A percentile compares a stretch with the other conserved stretches of the same genome.
These are phyloP conservation scores for Phaeophleospora eucalypticola DNA, from an alignment of 2,329 filamentous ascomycete species.

Conservation along the genomic window DNA sequence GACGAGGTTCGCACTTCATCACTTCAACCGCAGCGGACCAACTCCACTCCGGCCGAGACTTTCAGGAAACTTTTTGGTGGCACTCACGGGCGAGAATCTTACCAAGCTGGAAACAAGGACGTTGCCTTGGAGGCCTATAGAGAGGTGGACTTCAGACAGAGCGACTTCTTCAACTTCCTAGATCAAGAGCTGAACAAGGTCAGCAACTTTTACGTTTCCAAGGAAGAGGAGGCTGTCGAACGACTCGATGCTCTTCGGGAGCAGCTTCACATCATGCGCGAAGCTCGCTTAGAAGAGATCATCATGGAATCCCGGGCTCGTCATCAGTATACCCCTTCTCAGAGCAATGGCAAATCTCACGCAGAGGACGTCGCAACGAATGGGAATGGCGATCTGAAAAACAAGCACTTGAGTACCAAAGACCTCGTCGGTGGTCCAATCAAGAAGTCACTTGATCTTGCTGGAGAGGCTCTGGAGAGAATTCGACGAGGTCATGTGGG, in stretches of 20 bases:
- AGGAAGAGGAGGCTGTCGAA: constrained; percentile 78
- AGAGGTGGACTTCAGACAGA: constrained; percentile 67
- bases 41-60: constrained; percentile 33
- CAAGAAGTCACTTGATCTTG: constrained; percentile 14
- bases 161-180: constrained; percentile 83
- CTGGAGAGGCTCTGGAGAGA: constrained; percentile 24
- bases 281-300: constrained; percentile 70
- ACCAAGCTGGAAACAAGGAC: constrained; percentile 29
- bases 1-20: neutral
- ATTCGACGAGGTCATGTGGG: constrained; percentile 47
- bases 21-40: constrained; percentile 37
- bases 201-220: constrained; percentile 80
- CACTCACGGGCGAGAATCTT: neutral
- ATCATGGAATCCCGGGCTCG: neutral
- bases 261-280: constrained; percentile 90
- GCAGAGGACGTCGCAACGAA: neutral
- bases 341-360: neutral
- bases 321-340: neutral
- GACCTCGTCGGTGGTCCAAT: constrained; percentile 12
- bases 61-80: neutral
- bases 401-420: neutral
- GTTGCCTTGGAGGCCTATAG: constrained; percentile 53
- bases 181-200: constrained; percentile 86
- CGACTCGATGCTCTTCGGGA: constrained; percentile 68
- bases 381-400: no score